phyloP scores from a whole-genome alignment of 495 filamentous ascomycete genomes.

The Neurospora sp. region DNA sequence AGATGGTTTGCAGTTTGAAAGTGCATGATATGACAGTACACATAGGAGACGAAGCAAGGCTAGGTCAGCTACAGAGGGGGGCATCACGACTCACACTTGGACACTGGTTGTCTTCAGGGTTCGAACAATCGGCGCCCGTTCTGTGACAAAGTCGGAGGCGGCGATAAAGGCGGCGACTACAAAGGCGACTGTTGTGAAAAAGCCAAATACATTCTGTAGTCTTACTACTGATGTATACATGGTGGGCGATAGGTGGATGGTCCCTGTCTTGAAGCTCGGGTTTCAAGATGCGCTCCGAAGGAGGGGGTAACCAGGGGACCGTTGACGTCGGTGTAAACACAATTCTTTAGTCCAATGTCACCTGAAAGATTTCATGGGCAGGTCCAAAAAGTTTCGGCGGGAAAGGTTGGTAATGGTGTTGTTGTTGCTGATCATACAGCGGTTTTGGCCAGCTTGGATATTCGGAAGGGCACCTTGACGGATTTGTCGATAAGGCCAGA shows the following conservation, averaged over 20 bases:
- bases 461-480: neutral
- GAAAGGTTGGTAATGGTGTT: neutral
- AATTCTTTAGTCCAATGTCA: neutral
- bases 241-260: conserved; percentile 18
- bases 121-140: conserved; percentile 54
- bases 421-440: conserved; percentile 1
- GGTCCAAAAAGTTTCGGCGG: neutral
- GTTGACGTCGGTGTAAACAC: neutral
- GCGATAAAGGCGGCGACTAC: conserved; percentile 70
- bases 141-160: conserved; percentile 60
- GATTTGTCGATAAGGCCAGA: conserved; percentile 21
- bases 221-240: conserved; percentile 87
- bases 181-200: conserved; percentile 92
- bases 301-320: neutral
- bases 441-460: neutral
- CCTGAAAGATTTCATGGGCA: conserved; percentile 5
- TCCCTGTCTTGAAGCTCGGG: neutral
- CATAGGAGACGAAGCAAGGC: too few relatives aligned
- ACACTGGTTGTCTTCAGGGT: conserved; percentile 63
- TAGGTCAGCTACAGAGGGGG: neutral
- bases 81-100: conserved; percentile 59
- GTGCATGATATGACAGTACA: too few relatives aligned
- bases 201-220: conserved; percentile 86
- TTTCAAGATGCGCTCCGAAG: neutral
- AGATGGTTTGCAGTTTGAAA: neutral